Conservation (phyloP, 148 eudicot species). For the Rhododendron molle region DNA sequence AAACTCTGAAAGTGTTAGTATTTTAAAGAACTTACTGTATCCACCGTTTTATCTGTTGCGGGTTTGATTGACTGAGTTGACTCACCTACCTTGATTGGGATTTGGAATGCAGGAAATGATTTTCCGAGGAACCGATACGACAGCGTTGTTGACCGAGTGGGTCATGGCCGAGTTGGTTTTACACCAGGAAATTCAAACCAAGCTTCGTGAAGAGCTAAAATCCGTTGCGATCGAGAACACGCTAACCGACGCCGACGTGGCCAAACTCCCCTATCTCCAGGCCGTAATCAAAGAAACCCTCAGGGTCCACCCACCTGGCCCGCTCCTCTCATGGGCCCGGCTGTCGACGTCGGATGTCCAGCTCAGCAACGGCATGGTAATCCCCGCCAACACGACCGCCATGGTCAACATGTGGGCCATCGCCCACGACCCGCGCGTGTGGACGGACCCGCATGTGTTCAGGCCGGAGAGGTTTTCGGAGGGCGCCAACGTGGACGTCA, state of each 20-base stretch:
- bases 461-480: constrained; percentile 52
- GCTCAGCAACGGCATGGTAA: constrained; percentile 58
- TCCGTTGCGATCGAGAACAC: constrained; percentile 7
- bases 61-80: not conserved
- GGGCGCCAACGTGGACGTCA: constrained; percentile 32
- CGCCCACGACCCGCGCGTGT: constrained; percentile 40
- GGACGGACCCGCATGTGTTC: constrained; percentile 44
- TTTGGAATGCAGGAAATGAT: constrained; percentile 52
- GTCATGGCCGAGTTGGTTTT: constrained; percentile 52
- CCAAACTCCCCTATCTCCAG: constrained; percentile 46
- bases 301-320: constrained; percentile 67
- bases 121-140: constrained; percentile 66
- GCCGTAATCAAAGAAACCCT: constrained; percentile 63
- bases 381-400: constrained; percentile 62
- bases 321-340: constrained; percentile 70
- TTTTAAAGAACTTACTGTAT: no score
- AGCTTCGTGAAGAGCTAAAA: constrained; percentile 39
- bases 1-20: no score
- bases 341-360: constrained; percentile 47
- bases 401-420: constrained; percentile 94
- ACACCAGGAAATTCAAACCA: constrained; percentile 40
- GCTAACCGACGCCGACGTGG: constrained; percentile 24
- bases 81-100: not conserved
- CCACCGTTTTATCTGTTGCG: not conserved
- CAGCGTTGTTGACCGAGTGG: constrained; percentile 65